A percentile compares a stretch with the other conserved stretches of the same genome.
phyloP scores from a whole-genome alignment of 106 monocot genomes.

The Allium sativum region DNA sequence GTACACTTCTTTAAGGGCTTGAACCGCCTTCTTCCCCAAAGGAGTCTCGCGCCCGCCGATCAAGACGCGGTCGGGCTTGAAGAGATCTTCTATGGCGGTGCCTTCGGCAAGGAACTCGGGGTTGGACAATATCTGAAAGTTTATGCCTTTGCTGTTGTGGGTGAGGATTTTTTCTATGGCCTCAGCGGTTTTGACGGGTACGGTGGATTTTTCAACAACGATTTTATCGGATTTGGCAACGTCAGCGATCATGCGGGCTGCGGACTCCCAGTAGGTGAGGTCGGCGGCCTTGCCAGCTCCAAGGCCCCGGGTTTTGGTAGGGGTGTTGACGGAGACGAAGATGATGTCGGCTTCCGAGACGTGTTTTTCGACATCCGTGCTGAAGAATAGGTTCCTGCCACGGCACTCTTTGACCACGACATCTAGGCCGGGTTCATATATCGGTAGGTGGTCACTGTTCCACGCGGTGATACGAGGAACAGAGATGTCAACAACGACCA shows the following conservation, averaged over 20 bases:
- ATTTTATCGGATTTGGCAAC: conserved; percentile 23
- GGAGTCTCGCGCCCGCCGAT: conserved; percentile 42
- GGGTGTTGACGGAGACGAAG: conserved; percentile 24
- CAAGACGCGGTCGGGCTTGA: conserved; percentile 40
- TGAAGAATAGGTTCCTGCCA: conserved; percentile 21
- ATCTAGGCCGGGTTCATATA: conserved; percentile 22
- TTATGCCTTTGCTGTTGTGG: conserved; percentile 24
- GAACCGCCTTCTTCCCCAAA: conserved; percentile 24
- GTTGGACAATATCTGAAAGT: conserved; percentile 22
- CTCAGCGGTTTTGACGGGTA: conserved; percentile 20
- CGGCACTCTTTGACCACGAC: conserved; percentile 20
- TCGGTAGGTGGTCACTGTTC: conserved; percentile 22
- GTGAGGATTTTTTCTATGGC: conserved; percentile 24
- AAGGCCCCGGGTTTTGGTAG: conserved; percentile 18
- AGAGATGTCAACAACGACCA: conserved; percentile 20
- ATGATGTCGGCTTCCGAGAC: conserved; percentile 21
- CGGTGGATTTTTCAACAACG: conserved; percentile 23
- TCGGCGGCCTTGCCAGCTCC: conserved; percentile 22
- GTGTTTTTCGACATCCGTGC: conserved; percentile 18
- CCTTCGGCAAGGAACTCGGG: conserved; percentile 26
- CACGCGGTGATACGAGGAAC: conserved; percentile 15
- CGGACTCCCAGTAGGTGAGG: conserved; percentile 24
- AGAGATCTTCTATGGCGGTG: conserved; percentile 22
- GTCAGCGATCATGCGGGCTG: conserved; percentile 22
- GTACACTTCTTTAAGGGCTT: conserved; percentile 28